phyloP scores from a whole-genome alignment of 2,329 filamentous ascomycete species.

The Torrubiellomyces zombiae region DNA sequence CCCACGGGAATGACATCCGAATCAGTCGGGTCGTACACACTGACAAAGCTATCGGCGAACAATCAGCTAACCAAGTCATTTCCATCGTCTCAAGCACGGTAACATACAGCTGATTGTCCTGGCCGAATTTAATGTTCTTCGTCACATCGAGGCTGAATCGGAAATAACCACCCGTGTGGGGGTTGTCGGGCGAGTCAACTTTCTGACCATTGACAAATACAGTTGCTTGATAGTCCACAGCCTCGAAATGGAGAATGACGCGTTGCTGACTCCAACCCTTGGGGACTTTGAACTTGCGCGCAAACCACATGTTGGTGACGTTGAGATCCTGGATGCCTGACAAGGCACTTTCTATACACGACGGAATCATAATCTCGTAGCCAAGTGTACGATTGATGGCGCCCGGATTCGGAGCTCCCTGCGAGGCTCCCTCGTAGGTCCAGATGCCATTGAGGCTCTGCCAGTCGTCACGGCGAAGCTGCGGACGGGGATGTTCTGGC shows the following conservation, averaged over 20 bases:
- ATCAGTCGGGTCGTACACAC: slow-evolving; percentile 53
- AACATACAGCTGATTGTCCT: slow-evolving; percentile 36
- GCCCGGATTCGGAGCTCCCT: slow-evolving; percentile 7
- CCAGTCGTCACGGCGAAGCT: slow-evolving; percentile 35
- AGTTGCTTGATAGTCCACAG: slow-evolving; percentile 39
- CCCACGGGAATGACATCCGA: slow-evolving; percentile 44
- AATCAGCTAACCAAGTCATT: not conserved
- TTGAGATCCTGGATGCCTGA: slow-evolving; percentile 29
- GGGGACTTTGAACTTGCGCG: slow-evolving; percentile 33
- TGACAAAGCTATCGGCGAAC: slow-evolving; percentile 31
- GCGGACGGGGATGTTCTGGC: slow-evolving; percentile 41
- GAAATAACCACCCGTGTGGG: slow-evolving; percentile 44
- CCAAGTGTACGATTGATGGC: slow-evolving; percentile 14
- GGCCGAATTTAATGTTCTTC: slow-evolving; percentile 18
- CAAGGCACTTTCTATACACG: slow-evolving; percentile 27
- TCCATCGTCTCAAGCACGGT: not conserved
- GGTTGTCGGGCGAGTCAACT: too few relatives aligned
- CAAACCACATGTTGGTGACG: slow-evolving; percentile 29
- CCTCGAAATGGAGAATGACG: slow-evolving; percentile 39
- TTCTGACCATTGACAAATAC: slow-evolving; percentile 41
- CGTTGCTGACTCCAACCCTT: slow-evolving; percentile 24
- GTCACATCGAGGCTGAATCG: slow-evolving; percentile 45
- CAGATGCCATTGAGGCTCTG: slow-evolving; percentile 41
- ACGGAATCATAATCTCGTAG: slow-evolving; percentile 27
- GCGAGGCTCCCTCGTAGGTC: slow-evolving; percentile 26